Base-by-base conservation (phyloP, 352 stramenopile species). In the Paralagenidium karlingii region DNA sequence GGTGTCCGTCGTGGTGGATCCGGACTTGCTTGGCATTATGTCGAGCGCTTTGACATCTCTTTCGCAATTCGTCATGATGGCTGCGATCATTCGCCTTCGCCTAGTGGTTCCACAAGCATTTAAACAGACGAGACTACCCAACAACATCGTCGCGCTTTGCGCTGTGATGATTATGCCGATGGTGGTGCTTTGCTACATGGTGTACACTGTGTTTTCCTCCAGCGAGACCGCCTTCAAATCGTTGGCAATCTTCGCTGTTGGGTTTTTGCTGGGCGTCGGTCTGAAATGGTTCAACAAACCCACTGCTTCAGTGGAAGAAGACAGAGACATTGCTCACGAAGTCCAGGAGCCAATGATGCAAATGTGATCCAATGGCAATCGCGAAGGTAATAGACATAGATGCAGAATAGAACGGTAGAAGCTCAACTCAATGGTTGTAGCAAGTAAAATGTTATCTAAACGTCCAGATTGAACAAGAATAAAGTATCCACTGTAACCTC, bases 11-110 rank as follows among this genome's bases (percentile, higher is more conserved):
- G n/a, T n/a, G n/a, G n/a, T n/a, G n/a, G n/a, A 34, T 89, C 86
- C 38, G 48, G n/a, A n/a, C n/a, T n/a, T n/a, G n/a, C n/a, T n/a
- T 88, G 20, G 59, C 64, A 30, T 60, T 93, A 33, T 40, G 95
- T 5, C 61, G 75, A 11, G 70, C 96, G 79, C 91, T 6, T 89
- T 93, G 43, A 93, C 92, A 31, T 68, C 73, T 11, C 58, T 78
- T 15, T 55, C 78, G 9, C 58, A 96, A 29, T 30, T 97, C 3
- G 49, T 97, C 24, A 90, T 97, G 43, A 94, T 96, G 47, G 61
- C 57, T 10, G 74, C 91, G 1, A 81, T 93, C 57, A 63, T 97
- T 36, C 77, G 88, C 22, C 60, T 98, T 7, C 76, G 92, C 4
- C 45, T 75, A 5, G 69, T 59, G 32, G 43, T 78, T 34, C 68